Percentiles rank a stretch among this genome's conserved stretches.
phyloP scores from a whole-genome alignment of 2,329 filamentous ascomycete genomes.

The Colletotrichum tofieldiae region DNA sequence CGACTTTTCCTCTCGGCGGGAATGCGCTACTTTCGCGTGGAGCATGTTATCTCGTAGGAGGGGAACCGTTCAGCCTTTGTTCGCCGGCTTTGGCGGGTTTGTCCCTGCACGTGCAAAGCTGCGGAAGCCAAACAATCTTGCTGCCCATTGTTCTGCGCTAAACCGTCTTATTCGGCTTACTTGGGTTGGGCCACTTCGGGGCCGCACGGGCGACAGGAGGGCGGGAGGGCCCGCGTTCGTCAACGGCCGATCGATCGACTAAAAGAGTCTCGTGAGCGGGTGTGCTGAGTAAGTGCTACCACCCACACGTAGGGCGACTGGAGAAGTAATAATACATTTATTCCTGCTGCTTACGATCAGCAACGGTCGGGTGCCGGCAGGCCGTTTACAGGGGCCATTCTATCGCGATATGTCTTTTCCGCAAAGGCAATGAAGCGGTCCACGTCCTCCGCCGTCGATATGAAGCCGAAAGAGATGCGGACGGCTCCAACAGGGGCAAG shows the following conservation, averaged over 20 bases:
- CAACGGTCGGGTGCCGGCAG: constrained; percentile 36
- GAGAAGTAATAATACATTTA: not conserved
- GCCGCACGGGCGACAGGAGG: not conserved
- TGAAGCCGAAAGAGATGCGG: constrained; percentile 57
- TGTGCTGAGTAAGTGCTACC: too few species aligned
- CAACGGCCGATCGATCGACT: not conserved
- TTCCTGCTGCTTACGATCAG: not conserved
- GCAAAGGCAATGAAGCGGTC: constrained; percentile 55
- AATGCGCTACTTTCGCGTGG: not conserved
- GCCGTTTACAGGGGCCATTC: constrained; percentile 38
- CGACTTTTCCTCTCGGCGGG: not conserved
- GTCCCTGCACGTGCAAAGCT: not conserved
- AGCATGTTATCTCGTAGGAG: not conserved
- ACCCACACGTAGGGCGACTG: not conserved
- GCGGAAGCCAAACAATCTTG: not conserved
- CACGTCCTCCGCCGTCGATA: constrained; percentile 54
- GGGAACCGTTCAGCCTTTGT: not conserved
- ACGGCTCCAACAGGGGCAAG: constrained; percentile 53
- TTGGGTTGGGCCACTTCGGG: not conserved
- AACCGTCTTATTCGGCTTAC: not conserved
- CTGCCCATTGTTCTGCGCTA: too few species aligned
- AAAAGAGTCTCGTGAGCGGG: too few species aligned
- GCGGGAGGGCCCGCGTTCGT: constrained; percentile 1
- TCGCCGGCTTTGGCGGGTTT: not conserved
- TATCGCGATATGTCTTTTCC: constrained; percentile 52